Percentiles rank a stretch among this genome's conserved stretches.
Evolutionary conservation across 2,329 filamentous ascomycete genomes (phyloP).

Genomic region (Hymenotorrendiella dingleyae): DNA sequence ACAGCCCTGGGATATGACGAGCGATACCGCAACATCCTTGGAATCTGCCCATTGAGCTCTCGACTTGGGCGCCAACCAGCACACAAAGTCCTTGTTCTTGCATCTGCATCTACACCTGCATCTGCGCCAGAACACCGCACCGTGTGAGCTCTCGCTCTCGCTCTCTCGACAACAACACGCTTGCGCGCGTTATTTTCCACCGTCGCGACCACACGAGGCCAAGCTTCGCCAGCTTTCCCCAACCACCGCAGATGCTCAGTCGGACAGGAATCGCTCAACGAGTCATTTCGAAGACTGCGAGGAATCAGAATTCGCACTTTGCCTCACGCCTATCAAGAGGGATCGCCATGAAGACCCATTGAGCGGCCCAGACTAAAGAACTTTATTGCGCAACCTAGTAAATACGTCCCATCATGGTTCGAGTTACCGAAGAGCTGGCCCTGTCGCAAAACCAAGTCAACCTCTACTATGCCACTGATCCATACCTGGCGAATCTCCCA

Average conservation of each 20-base stretch:
- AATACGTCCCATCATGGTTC: conserved; percentile 63
- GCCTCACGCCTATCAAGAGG: conserved; percentile 8
- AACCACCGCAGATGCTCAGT: conserved; percentile 6
- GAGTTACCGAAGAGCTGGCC: conserved; percentile 69
- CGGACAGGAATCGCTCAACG: conserved; percentile 1
- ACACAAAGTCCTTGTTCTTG: conserved; percentile 8
- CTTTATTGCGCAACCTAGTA: conserved; percentile 2
- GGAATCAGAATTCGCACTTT: conserved; percentile 3
- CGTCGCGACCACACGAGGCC: background rate
- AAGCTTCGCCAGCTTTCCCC: background rate
- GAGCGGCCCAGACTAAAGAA: conserved; percentile 19
- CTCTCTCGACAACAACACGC: conserved; percentile 7
- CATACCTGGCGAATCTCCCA: conserved; percentile 72
- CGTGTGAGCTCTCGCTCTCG: too few relatives aligned
- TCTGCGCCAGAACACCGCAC: too few relatives aligned
- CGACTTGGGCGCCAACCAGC: background rate
- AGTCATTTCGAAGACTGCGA: conserved; percentile 6
- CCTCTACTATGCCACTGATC: conserved; percentile 85
- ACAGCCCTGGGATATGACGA: conserved; percentile 1
- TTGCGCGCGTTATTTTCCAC: conserved; percentile 6
- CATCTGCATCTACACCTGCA: conserved; percentile 10
- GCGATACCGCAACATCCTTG: conserved; percentile 3
- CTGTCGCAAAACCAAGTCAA: conserved; percentile 75
- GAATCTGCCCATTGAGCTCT: background rate
- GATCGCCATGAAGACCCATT: conserved; percentile 26